Evolutionary conservation across 371 early-diverging fungal genomes (phyloP), one percentile per base, ranked within the genome.

Genomic region (Mortierella sp.): DNA sequence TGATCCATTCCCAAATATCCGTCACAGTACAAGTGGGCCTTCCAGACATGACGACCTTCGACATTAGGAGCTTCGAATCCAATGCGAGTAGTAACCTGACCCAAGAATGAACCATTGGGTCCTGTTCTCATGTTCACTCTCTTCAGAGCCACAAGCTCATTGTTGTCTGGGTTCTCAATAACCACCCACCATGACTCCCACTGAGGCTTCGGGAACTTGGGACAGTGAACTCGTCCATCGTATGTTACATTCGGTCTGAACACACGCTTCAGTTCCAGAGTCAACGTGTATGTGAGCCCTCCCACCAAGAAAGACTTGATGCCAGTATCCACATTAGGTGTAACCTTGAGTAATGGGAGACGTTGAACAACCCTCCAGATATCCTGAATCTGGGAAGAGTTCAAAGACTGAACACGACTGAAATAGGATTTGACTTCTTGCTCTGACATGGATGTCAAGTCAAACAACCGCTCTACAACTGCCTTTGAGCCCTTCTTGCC

Each of bases 151-250:
- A 95, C 62, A 44, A 97, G 74, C 61, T 91, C 92, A 61, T 92
- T 89, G 3, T 67, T 82, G 6, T 77, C 86, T 0, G 84, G 76
- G 60, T 94, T 88, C 7, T 91, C 95, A 9, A 97, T 79, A 7
- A 95, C 85, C 1, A 94, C 66, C 93, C 94, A 97, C 95, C 96
- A 97, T 0, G 94, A 91, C 72, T 98, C 97, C 70, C 89, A 91
- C 74, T 97, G 97, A 4, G 90, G 84, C 75, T 98, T 98, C 9
- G 96, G 94, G 74, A 97, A 97, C 63, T 81, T 80, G 5, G 96
- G 94, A 14, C 92, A 83, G 70, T 92, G 80, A 9, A 92, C 84
- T 6, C 90, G 83, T 12, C 90, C 92, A 28, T 92, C 91, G 62
- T 88, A 90, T 3, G 81, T 62, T 21, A 85, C 81, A 2, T 75